Base-by-base conservation (phyloP, 2,329 filamentous ascomycete genomes). In the Ophiostoma ips region DNA sequence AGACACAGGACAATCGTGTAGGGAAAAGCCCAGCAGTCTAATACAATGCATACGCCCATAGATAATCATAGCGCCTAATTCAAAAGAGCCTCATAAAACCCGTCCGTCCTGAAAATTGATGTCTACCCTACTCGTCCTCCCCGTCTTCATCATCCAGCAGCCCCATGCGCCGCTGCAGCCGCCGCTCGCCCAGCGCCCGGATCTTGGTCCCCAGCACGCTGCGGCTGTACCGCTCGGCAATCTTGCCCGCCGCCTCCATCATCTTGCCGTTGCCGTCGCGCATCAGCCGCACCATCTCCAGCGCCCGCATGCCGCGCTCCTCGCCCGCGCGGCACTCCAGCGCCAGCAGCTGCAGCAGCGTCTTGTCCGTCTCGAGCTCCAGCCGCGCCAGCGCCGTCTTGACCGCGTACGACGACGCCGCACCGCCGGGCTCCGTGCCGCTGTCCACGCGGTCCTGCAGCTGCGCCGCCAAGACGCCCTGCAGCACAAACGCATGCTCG, bases 271-370 rank as follows among this genome's bases (percentile, higher is more conserved):
- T 84, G 43, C 79, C 73, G 67, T 96, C 89, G 41, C 76, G 77
- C 81, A 98, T 85, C 60, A 98, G 71, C 54, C 77, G 73, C 30
- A 94, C 92, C 59, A 96, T 76, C 67, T 98, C 94, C 34, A 98
- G 70, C 1, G 90, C 90, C 57, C 90, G 87, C 87, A 95, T 95
- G 6, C 89, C 90, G 30, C 84, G 75, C 55, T 96, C 89, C 64
- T 98, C 92, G 41, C 88, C 87, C 57, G 92, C 87, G 53, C 88
- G 80, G 63, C 92, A 98, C 69, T 96, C 92, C 7, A 83, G 71
- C 2, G 87, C 89, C 61, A 98, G 71, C 63, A 96, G 75, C 69
- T 95, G 88, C 55, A 98, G 70, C 47, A 98, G 71, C 40, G 83
- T 80, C 69, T 95, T 95, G 69, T 98, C 89, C 35, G 94, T 79